These are phyloP conservation scores for Ustilago trichophora DNA, from an alignment of 1,284 basidiomycete species.

Conservation along the genomic window DNA sequence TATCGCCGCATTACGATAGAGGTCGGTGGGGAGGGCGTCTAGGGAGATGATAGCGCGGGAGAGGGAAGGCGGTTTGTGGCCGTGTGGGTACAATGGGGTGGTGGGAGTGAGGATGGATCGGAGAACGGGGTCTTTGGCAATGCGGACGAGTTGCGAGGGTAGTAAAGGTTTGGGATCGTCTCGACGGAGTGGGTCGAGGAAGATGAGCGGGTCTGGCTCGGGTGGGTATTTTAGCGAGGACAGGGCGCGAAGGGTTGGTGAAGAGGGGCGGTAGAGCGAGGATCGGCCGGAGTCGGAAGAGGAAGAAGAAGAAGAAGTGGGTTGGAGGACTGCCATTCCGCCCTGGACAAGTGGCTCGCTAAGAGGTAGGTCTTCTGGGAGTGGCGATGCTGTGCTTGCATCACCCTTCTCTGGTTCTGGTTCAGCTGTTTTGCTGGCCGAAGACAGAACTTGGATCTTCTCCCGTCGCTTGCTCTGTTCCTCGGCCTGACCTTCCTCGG, in stretches of 20 bases:
- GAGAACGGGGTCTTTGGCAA: constrained; percentile 55
- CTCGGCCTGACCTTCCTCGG: constrained; percentile 79
- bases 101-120: constrained; percentile 52
- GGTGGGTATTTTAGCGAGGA: constrained; percentile 55
- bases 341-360: constrained; percentile 18
- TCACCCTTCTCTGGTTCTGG: not conserved
- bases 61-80: constrained; percentile 39
- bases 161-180: constrained; percentile 62
- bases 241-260: constrained; percentile 53
- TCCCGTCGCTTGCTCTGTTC: constrained; percentile 69
- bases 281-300: too few species aligned
- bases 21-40: constrained; percentile 56
- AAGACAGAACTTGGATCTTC: constrained; percentile 31
- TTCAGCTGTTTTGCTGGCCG: not conserved
- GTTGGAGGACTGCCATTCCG: constrained; percentile 19
- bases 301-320: not conserved
- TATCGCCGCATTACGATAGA: constrained; percentile 59
- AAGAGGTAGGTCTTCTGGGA: constrained; percentile 4
- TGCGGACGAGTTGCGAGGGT: constrained; percentile 47
- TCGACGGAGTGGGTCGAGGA: constrained; percentile 61
- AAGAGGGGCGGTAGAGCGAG: constrained; percentile 40
- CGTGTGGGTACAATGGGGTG: constrained; percentile 38
- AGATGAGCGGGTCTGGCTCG: constrained; percentile 63
- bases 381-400: not conserved
- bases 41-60: constrained; percentile 55